These are phyloP conservation scores for Exophiala bonariae DNA, from an alignment of 2,329 filamentous ascomycete genomes.

Conservation along the genomic window DNA sequence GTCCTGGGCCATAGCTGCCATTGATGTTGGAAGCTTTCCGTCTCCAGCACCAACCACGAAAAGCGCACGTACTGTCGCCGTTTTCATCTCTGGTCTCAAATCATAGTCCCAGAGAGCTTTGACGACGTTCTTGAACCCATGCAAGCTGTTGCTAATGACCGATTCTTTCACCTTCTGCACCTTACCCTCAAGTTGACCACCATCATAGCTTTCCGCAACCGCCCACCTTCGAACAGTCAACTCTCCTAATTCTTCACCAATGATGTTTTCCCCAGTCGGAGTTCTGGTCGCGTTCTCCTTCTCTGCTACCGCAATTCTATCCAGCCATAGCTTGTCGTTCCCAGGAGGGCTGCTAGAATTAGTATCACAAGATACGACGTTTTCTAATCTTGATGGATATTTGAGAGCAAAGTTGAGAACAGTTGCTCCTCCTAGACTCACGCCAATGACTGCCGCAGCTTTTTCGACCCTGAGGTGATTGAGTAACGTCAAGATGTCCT, in stretches of 20 bases:
- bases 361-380: conserved; percentile 76
- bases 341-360: conserved; percentile 69
- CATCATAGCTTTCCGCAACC: conserved; percentile 58
- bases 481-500: conserved; percentile 67
- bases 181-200: conserved; percentile 47
- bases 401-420: conserved; percentile 70
- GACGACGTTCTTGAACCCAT: conserved; percentile 78
- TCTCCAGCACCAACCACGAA: conserved; percentile 46
- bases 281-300: conserved; percentile 41
- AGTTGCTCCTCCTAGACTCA: conserved; percentile 79
- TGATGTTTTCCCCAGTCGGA: conserved; percentile 50
- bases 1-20: conserved; percentile 56
- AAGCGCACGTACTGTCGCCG: conserved; percentile 20
- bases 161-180: conserved; percentile 65
- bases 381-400: conserved; percentile 58
- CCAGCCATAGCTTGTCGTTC: conserved; percentile 78
- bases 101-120: conserved; percentile 59
- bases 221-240: conserved; percentile 79
- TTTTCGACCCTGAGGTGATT: conserved; percentile 67
- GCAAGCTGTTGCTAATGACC: conserved; percentile 67
- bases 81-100: conserved; percentile 45
- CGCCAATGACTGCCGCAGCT: conserved; percentile 69
- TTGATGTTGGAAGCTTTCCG: conserved; percentile 73
- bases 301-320: conserved; percentile 69
- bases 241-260: conserved; percentile 63